Percentiles rank a stretch among this genome's conserved stretches.
These are phyloP conservation scores for Fraxinus baroniana DNA, from an alignment of 305 asterid species.

Conservation along the genomic window DNA sequence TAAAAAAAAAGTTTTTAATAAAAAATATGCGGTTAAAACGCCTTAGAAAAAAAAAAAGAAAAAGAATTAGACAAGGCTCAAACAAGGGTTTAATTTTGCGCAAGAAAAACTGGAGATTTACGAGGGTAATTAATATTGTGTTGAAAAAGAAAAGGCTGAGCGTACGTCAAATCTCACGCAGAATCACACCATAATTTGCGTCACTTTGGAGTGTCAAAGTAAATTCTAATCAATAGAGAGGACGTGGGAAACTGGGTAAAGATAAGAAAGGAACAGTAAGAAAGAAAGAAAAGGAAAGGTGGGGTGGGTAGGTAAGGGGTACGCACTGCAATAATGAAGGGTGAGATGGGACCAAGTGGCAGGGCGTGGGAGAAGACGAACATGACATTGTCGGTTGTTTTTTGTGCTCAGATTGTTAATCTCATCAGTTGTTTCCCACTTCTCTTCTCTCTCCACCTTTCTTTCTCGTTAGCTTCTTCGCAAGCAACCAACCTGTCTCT, in stretches of 20 bases:
- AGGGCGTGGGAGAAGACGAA: slow-evolving; percentile 99
- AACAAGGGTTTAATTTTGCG: background rate
- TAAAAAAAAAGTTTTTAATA: too few species aligned
- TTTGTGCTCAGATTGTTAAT: slow-evolving; percentile 51
- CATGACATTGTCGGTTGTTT: slow-evolving; percentile 98
- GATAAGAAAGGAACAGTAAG: slow-evolving; percentile 12
- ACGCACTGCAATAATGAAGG: slow-evolving; percentile 67
- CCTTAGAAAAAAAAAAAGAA: too few species aligned
- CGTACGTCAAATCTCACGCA: slow-evolving; percentile 37
- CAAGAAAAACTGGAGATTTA: background rate
- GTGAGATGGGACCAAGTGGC: slow-evolving; percentile 78
- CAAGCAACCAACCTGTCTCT: slow-evolving; percentile 98
- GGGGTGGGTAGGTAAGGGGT: slow-evolving; percentile 5
- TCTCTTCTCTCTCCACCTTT: background rate
- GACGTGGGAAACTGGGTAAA: slow-evolving; percentile 27
- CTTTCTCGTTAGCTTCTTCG: slow-evolving; percentile 54
- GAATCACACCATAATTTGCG: slow-evolving; percentile 13
- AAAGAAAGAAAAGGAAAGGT: slow-evolving; percentile 6
- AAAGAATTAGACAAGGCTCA: too few species aligned
- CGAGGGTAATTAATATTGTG: slow-evolving; percentile 26
- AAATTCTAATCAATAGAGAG: slow-evolving; percentile 14
- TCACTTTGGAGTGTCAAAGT: slow-evolving; percentile 6
- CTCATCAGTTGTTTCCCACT: slow-evolving; percentile 48
- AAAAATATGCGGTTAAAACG: too few species aligned
- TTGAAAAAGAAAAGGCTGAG: slow-evolving; percentile 38